Percentiles rank a stretch among this genome's conserved stretches.
Evolutionary conservation across 352 stramenopile genomes (phyloP).

Genomic region (Blastocystis sp.): DNA sequence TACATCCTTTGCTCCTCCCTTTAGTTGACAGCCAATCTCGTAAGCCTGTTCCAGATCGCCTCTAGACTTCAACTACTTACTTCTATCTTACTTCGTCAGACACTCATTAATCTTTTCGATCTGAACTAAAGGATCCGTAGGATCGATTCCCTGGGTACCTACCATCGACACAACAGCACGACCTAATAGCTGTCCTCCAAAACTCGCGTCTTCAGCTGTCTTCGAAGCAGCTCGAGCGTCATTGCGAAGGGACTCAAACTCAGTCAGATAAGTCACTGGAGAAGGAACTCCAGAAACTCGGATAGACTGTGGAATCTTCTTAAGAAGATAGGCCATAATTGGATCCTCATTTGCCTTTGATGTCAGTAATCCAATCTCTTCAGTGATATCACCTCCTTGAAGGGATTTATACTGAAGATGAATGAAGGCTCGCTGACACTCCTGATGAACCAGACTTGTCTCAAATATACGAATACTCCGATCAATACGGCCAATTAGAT

Average conservation of each 20-base stretch:
- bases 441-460: background rate
- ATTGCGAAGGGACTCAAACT: background rate
- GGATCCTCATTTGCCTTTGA: background rate
- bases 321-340: constrained; percentile 28
- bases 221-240: constrained; percentile 27
- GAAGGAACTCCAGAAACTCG: background rate
- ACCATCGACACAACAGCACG: constrained; percentile 29
- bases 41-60: constrained; percentile 21
- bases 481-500: background rate
- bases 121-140: constrained; percentile 25
- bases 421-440: background rate
- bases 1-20: background rate
- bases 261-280: background rate
- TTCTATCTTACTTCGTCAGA: background rate
- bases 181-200: constrained; percentile 32
- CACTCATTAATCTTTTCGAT: constrained; percentile 5
- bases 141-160: constrained; percentile 7
- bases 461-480: background rate
- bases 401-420: background rate
- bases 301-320: background rate
- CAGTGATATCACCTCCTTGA: background rate
- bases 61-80: background rate
- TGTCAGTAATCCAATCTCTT: background rate
- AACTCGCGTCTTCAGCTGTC: constrained; percentile 12
- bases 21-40: background rate